Evolutionary conservation across 805 yeast species (phyloP).

Genomic region (Lachancea sp.): DNA sequence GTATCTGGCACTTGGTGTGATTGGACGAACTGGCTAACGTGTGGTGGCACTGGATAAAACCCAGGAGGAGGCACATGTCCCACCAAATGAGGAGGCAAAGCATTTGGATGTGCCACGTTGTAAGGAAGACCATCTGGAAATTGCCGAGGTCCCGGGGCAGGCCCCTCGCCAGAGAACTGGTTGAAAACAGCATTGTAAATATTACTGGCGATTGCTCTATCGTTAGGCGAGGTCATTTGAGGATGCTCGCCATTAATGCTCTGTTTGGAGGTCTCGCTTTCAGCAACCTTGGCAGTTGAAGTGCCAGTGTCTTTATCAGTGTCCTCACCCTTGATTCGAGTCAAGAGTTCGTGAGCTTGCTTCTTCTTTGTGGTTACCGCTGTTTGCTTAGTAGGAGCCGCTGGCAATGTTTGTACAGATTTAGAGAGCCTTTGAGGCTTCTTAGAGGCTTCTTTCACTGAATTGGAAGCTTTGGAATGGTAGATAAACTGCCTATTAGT

Average conservation of each 20-base stretch:
- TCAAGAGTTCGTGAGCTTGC: constrained; percentile 39
- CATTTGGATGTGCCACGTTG: constrained; percentile 4
- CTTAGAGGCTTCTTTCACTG: constrained; percentile 26
- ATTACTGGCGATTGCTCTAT: constrained; percentile 26
- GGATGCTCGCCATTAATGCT: not conserved
- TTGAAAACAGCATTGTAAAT: constrained; percentile 31
- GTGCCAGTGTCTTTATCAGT: not conserved
- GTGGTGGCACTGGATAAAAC: constrained; percentile 1
- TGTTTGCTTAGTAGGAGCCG: constrained; percentile 18
- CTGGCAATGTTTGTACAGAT: constrained; percentile 9
- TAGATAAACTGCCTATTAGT: constrained; percentile 68
- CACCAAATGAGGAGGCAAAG: constrained; percentile 8
- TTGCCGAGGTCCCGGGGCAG: constrained; percentile 6
- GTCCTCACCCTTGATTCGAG: constrained; percentile 36
- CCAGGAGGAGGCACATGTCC: constrained; percentile 13
- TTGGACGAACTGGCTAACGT: not conserved
- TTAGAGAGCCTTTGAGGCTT: constrained; percentile 30
- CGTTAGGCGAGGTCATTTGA: constrained; percentile 21
- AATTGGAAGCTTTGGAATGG: constrained; percentile 59
- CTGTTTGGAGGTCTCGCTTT: constrained; percentile 1
- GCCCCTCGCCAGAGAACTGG: constrained; percentile 22
- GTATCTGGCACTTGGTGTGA: not conserved
- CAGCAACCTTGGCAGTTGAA: constrained; percentile 1
- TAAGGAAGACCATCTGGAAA: constrained; percentile 12
- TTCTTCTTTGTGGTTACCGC: constrained; percentile 27